These are phyloP conservation scores for Aureobasidium sp. DNA, from an alignment of 2,329 filamentous ascomycete species.

Conservation along the genomic window DNA sequence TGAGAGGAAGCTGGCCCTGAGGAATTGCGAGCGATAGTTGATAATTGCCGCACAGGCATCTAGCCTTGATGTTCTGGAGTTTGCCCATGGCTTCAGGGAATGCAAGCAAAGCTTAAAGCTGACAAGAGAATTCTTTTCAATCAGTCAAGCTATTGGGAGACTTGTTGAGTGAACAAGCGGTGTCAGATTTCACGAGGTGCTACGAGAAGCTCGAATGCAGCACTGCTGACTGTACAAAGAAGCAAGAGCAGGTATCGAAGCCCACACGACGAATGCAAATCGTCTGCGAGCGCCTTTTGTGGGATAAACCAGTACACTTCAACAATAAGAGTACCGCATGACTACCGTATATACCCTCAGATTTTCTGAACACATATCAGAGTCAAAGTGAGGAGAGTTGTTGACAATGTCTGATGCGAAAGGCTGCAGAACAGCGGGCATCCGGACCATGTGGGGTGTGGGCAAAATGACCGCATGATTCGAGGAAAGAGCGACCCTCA, in stretches of 20 bases:
- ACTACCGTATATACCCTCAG: too few relatives aligned
- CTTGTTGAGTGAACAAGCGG: too few relatives aligned
- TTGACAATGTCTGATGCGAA: not conserved
- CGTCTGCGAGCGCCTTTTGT: too few relatives aligned
- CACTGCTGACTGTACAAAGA: not conserved
- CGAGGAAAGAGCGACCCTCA: slow-evolving; percentile 7
- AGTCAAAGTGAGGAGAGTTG: not conserved
- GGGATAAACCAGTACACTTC: too few relatives aligned
- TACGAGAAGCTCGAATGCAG: not conserved
- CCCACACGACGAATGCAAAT: not conserved
- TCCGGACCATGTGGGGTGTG: not conserved
- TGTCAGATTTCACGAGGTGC: not conserved
- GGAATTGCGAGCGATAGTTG: not conserved
- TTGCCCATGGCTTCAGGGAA: too few relatives aligned
- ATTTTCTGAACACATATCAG: too few relatives aligned
- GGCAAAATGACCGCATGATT: slow-evolving; percentile 11
- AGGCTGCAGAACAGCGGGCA: not conserved
- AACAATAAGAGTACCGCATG: too few relatives aligned
- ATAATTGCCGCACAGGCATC: slow-evolving; percentile 10
- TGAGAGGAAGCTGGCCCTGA: not conserved
- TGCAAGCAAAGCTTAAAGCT: too few relatives aligned
- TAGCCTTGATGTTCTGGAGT: not conserved
- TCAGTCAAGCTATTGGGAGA: too few relatives aligned
- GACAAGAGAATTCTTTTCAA: too few relatives aligned
- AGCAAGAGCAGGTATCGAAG: not conserved